These are phyloP conservation scores for Pseudoneurospora amorphoporcata DNA, from an alignment of 495 filamentous ascomycete species.

Conservation along the genomic window DNA sequence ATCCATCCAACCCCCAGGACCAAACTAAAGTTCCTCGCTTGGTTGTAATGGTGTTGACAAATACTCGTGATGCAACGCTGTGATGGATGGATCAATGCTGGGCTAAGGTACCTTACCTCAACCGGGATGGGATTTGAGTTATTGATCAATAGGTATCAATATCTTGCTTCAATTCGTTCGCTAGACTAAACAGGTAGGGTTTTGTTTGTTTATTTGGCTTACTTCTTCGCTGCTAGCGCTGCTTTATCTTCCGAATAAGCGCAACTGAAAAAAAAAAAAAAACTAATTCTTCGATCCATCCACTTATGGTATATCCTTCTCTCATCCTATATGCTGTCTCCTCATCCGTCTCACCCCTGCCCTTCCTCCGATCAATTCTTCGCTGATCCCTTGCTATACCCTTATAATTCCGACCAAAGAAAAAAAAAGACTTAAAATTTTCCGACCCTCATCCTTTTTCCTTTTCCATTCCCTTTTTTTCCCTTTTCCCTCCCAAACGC, in stretches of 20 bases:
- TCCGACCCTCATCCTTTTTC: neutral
- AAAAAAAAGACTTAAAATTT: neutral
- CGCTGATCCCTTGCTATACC: neutral
- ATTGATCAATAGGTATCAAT: neutral
- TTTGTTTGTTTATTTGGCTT: neutral
- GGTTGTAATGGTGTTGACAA: neutral
- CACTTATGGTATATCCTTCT: neutral
- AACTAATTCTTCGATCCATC: neutral
- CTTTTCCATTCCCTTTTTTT: neutral
- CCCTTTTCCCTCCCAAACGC: neutral
- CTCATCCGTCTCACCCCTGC: neutral
- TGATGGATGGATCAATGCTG: neutral
- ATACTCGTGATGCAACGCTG: neutral
- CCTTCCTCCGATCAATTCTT: neutral
- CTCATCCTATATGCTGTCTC: neutral
- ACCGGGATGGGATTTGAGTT: neutral
- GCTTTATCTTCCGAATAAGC: neutral
- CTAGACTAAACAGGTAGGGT: neutral
- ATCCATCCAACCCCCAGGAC: neutral
- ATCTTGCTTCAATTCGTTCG: neutral
- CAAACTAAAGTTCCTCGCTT: neutral
- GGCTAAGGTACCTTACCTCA: neutral
- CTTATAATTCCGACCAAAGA: neutral
- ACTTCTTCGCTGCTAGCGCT: neutral
- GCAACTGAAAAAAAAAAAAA: too few species aligned